Evolutionary conservation across 768 basidiomycete genomes (phyloP), one percentile per base, ranked within the genome.

Genomic region (Lentinus tigrinus): DNA sequence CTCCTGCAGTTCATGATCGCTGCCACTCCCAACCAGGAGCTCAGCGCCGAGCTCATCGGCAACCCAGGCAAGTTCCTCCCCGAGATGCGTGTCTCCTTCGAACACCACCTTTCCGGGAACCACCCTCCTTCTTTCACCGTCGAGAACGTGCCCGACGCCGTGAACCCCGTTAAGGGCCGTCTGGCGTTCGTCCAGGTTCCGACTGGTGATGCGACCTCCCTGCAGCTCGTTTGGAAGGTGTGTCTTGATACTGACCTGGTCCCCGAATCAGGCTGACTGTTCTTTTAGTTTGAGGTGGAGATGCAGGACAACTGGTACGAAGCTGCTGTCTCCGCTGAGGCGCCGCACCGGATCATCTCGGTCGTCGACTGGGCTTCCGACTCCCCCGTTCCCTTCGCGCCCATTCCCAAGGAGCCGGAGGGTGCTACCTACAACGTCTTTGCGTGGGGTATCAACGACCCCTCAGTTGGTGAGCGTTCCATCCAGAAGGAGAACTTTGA

Each of bases 281-380:
- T 1, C 42, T 21, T 39, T 3, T 42, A 89, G 85, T 89, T 95
- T 66, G 93, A 95, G 69, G 89, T 96, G 44, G 90, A 94, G 79
- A 93, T 96, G 89, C 69, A 87, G 68, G 87, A 97, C 74, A 98
- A 95, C 74, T 96, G 93, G 93, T 98, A 98, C 65, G 94, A 98
- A 72, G 84, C 93, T 3, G 81, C 91, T 21, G 87, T 99, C 40
- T 87, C 90, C 11, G 85, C 84, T 1, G 70, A 75, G 27, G 72
- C 80, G n/a, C 90, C 93, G 24, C 87, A 93, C 69, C 81, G 85
- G 60, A 87, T 95, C 63, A 75, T 98, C 66, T 87, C 89, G 26
- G 93, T 95, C 37, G 91, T 96, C 60, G 96, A 98, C 70, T 98
- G 95, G 95, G 94, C 88, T 0, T 88, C 89, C 19, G 93, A 95